Percentiles rank a stretch among this genome's conserved stretches.
Evolutionary conservation across 225 moss, liverwort and hornwort genomes (phyloP).

Genomic region (Anthoceros angustus): DNA sequence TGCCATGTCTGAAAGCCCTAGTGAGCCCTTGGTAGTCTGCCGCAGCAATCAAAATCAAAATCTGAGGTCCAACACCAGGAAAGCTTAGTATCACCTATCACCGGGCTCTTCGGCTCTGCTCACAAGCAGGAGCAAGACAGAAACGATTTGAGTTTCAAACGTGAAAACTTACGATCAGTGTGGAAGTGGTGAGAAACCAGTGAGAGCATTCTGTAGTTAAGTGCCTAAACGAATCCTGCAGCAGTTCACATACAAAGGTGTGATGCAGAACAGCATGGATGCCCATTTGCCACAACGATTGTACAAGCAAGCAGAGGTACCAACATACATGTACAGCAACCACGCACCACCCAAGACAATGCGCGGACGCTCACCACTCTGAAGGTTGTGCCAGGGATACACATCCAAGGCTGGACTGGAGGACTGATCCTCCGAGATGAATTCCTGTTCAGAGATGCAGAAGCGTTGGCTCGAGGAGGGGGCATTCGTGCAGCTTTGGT

Average conservation of each 20-base stretch:
- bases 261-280: not conserved
- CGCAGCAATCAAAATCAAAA: not conserved
- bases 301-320: not conserved
- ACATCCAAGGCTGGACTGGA: constrained; percentile 71
- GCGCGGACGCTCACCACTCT: constrained; percentile 49
- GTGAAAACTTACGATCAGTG: constrained; percentile 66
- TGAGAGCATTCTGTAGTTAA: constrained; percentile 55
- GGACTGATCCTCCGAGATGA: constrained; percentile 10
- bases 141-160: not conserved
- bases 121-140: not conserved
- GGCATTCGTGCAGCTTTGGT: not conserved
- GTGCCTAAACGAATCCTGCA: constrained; percentile 90
- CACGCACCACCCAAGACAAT: not conserved
- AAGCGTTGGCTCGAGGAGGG: not conserved
- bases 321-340: not conserved
- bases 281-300: not conserved
- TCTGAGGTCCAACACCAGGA: not conserved
- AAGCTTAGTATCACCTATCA: not conserved
- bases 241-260: constrained; percentile 6
- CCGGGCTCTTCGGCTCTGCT: not conserved
- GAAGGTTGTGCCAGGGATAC: constrained; percentile 92
- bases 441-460: constrained; percentile 10
- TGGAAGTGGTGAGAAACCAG: constrained; percentile 99
- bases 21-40: constrained; percentile 97
- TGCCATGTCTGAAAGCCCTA: constrained; percentile 73